phyloP scores from a whole-genome alignment of 805 yeast genomes.

The Cyberlindnera galapagoensis region DNA sequence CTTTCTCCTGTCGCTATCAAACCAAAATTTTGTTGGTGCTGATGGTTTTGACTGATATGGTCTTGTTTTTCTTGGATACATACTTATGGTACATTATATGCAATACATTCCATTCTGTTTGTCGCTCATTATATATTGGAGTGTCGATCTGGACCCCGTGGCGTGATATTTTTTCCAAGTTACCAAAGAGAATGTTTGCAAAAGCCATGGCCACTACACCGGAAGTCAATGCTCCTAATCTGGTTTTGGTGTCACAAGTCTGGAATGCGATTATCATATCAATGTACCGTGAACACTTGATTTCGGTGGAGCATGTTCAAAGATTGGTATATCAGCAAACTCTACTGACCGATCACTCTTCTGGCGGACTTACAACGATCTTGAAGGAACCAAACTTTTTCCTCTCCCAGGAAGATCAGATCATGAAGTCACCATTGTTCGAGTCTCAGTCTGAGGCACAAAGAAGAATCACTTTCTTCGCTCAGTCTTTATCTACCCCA shows the following conservation, averaged over 20 bases:
- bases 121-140: slow-evolving; percentile 66
- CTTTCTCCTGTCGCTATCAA: slow-evolving; percentile 46
- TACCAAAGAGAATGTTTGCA: slow-evolving; percentile 71
- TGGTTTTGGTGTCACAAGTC: slow-evolving; percentile 92
- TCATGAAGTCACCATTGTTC: slow-evolving; percentile 50
- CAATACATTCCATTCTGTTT: slow-evolving; percentile 68
- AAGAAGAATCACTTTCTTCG: slow-evolving; percentile 80
- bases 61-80: slow-evolving; percentile 72
- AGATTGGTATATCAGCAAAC: slow-evolving; percentile 94
- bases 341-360: slow-evolving; percentile 24
- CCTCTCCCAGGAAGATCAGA: slow-evolving; percentile 74
- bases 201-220: slow-evolving; percentile 48
- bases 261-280: slow-evolving; percentile 98
- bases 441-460: slow-evolving; percentile 69
- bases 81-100: slow-evolving; percentile 82
- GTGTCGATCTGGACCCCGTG: slow-evolving; percentile 86
- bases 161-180: slow-evolving; percentile 69
- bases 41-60: slow-evolving; percentile 54
- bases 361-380: slow-evolving; percentile 32
- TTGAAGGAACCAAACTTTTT: slow-evolving; percentile 73
- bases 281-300: slow-evolving; percentile 97
- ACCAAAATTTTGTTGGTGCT: slow-evolving; percentile 48
- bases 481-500: slow-evolving; percentile 83
- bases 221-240: slow-evolving; percentile 96
- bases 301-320: slow-evolving; percentile 97